A percentile compares a stretch with the other conserved stretches of the same genome.
Conservation (phyloP, 305 asterid species). For the Plantago lanceolata region DNA sequence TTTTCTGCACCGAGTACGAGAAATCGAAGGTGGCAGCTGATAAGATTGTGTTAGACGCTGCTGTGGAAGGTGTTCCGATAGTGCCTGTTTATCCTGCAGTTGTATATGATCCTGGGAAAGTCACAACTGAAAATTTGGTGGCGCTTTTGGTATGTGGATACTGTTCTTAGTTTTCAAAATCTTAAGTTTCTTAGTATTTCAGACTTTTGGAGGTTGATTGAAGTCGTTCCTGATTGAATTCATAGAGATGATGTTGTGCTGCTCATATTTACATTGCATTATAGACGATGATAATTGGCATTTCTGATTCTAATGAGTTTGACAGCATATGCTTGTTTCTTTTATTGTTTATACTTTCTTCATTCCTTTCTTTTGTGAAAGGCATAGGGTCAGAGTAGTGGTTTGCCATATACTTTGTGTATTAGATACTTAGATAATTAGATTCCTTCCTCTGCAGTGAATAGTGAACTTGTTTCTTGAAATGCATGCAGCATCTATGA, state of each 20-base stretch:
- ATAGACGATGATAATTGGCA: constrained; percentile 13
- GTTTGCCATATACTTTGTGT: neutral
- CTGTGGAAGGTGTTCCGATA: constrained; percentile 66
- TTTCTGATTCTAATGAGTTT: neutral
- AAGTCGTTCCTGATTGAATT: neutral
- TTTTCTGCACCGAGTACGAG: constrained; percentile 81
- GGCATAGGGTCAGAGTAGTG: constrained; percentile 7
- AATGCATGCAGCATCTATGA: neutral
- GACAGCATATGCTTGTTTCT: constrained; percentile 11
- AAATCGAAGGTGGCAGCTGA: constrained; percentile 75
- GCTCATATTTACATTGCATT: neutral
- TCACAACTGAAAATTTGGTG: constrained; percentile 67
- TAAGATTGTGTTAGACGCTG: constrained; percentile 77
- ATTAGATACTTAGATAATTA: too few relatives aligned
- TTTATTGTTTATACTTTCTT: neutral
- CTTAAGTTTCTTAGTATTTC: neutral
- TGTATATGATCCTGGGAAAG: constrained; percentile 83
- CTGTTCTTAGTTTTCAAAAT: constrained; percentile 17
- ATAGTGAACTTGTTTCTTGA: constrained; percentile 10
- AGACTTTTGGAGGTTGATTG: neutral
- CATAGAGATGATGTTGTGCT: neutral
- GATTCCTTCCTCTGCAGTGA: neutral
- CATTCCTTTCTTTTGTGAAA: neutral
- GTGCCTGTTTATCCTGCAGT: constrained; percentile 91
- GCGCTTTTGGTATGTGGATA: constrained; percentile 58